A percentile compares a stretch with the other conserved stretches of the same genome.
phyloP scores from a whole-genome alignment of 148 eudicot species.

The Rhododendron griersonianum region DNA sequence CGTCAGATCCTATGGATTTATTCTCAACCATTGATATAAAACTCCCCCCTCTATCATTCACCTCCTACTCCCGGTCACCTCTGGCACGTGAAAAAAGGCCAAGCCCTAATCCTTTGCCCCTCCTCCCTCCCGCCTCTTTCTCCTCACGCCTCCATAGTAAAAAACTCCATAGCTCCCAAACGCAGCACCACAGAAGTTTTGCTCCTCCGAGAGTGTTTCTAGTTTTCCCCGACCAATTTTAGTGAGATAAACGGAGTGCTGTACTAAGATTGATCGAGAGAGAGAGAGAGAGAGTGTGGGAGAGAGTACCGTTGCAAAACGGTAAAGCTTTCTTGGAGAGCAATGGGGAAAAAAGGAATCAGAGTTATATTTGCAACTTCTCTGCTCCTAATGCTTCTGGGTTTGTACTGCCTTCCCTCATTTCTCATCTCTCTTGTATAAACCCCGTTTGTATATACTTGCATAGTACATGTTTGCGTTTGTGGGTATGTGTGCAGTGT shows the following conservation, averaged over 20 bases:
- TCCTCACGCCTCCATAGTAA: too few species aligned
- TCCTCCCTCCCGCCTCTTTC: too few species aligned
- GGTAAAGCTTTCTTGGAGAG: not conserved
- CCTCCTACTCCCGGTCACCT: too few species aligned
- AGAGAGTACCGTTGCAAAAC: not conserved
- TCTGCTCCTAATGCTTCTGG: constrained; percentile 39
- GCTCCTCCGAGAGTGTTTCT: not conserved
- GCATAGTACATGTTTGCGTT: not conserved
- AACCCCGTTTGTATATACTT: not conserved
- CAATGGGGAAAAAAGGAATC: constrained; percentile 40
- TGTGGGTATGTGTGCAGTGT: not conserved
- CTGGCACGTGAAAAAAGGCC: too few species aligned
- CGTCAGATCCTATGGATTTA: too few species aligned
- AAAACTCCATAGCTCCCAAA: too few species aligned
- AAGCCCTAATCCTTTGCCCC: too few species aligned
- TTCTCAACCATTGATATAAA: too few species aligned
- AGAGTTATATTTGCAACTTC: constrained; percentile 36
- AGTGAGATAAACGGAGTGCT: not conserved
- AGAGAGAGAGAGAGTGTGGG: constrained; percentile 7
- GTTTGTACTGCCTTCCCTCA: constrained; percentile 21
- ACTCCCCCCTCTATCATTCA: too few species aligned
- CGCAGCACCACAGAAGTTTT: too few species aligned
- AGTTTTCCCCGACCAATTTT: not conserved
- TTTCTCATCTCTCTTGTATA: not conserved
- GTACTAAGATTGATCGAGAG: not conserved